Base-by-base conservation (phyloP, 805 yeast genomes). In the Lipomyces sp. region DNA sequence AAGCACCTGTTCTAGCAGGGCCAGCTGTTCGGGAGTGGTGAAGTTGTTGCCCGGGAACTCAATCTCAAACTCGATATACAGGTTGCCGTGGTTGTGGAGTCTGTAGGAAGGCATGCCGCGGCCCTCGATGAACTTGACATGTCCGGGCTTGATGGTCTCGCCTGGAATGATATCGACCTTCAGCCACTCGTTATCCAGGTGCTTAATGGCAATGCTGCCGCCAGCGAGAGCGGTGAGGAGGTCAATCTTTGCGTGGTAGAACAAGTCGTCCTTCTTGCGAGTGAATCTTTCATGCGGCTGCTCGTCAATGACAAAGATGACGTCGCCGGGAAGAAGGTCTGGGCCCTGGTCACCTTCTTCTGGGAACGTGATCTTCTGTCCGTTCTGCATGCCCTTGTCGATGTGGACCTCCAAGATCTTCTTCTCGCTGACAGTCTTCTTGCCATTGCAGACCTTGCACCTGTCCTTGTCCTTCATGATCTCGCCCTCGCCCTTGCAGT, bases 271-370 rank as follows among this genome's bases (percentile, higher is more conserved):
- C 61, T 89, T 95, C 69, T 84, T 79, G 80, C 99, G 87, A 62
- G 80, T 79, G 76, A 88, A 93, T 52, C 75, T 68, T 40, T 78
- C 80, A 70, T 93, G 95, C 58, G 88, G 86, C 75, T 84, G 87
- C 76, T 91, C 96, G 58, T 86, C 91, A 59, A 93, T 80, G 35
- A 89, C 85, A 60, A 93, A 89, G 55, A 93, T 78, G 58, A 93
- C 98, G 70, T 93, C 98, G 70, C 99, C 99, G 28, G 98, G 95
- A 54, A 89, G 81, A 52, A 87, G 78, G 69, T 85, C 89, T 55
- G 98, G 98, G 60, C 85, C 93, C 72, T 91, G 96, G 72, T 93
- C 98, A 65, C 97, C 97, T 75, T 91, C 97, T 61, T 97, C 98
- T 62, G 81, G 77, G 75, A 91, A 93, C 5, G 82, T 86, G 62